These are phyloP conservation scores for Auricularia cornea DNA, from an alignment of 768 basidiomycete species.

Conservation along the genomic window DNA sequence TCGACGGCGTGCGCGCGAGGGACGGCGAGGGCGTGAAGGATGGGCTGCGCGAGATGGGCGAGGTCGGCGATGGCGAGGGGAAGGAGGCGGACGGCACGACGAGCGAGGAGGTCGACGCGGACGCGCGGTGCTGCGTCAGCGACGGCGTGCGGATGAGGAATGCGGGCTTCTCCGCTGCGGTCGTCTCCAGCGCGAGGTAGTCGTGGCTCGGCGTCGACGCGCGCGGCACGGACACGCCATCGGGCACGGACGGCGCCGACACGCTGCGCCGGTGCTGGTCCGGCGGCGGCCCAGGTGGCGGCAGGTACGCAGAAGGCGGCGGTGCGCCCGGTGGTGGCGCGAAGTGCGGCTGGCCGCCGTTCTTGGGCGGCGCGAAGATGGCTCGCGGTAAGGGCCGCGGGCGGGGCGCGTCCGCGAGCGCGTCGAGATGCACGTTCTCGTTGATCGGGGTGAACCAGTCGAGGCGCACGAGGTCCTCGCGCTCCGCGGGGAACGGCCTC, in stretches of 20 bases:
- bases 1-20: neutral
- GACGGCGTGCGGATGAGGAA: neutral
- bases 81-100: neutral
- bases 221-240: too few relatives aligned
- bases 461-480: neutral
- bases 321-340: neutral
- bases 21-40: neutral
- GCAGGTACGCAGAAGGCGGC: neutral
- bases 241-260: too few relatives aligned
- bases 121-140: neutral
- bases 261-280: too few relatives aligned
- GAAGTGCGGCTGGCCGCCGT: neutral
- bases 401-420: neutral
- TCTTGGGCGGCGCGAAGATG: neutral
- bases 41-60: neutral
- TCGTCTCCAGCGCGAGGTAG: neutral
- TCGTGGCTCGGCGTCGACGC: neutral
- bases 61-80: neutral
- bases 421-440: neutral
- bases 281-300: neutral
- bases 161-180: neutral
- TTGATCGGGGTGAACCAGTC: neutral
- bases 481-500: neutral
- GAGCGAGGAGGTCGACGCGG: neutral
- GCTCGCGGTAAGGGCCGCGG: neutral